Conservation (phyloP, 2,329 filamentous ascomycete genomes). For the Spiromastix sp. region DNA sequence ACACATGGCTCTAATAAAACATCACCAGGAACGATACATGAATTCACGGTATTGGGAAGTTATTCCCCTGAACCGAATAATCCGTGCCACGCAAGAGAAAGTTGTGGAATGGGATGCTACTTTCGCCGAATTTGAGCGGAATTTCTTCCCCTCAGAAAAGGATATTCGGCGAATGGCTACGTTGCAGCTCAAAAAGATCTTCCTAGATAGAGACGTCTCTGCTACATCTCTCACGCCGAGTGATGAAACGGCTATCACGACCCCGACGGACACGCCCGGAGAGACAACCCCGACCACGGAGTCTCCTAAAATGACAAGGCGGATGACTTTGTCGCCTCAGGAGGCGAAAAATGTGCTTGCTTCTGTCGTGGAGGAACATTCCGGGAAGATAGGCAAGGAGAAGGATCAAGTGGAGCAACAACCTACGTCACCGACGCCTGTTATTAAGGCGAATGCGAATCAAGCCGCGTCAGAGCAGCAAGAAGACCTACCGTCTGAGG, state of each 20-base stretch:
- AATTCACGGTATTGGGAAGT: slow-evolving; percentile 94
- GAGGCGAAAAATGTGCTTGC: slow-evolving; percentile 54
- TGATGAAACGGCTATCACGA: slow-evolving; percentile 53
- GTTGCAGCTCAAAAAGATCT: slow-evolving; percentile 87
- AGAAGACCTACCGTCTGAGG: slow-evolving; percentile 27
- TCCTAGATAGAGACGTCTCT: slow-evolving; percentile 74
- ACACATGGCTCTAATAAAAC: slow-evolving; percentile 59
- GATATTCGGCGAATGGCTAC: slow-evolving; percentile 89
- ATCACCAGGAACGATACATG: slow-evolving; percentile 83
- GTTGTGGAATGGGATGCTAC: slow-evolving; percentile 87
- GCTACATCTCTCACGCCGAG: slow-evolving; percentile 61
- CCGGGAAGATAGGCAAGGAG: slow-evolving; percentile 26
- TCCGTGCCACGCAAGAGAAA: slow-evolving; percentile 84
- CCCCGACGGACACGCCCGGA: slow-evolving; percentile 25
- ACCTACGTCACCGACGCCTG: neutral
- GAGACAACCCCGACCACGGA: slow-evolving; percentile 17
- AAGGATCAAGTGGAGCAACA: slow-evolving; percentile 4
- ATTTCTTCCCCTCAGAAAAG: slow-evolving; percentile 89
- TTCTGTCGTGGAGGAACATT: slow-evolving; percentile 56
- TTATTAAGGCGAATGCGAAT: slow-evolving; percentile 12
- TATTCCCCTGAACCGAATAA: slow-evolving; percentile 79
- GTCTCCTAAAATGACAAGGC: slow-evolving; percentile 24
- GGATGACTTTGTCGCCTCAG: slow-evolving; percentile 45
- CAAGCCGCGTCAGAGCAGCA: slow-evolving; percentile 14
- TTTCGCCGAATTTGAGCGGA: slow-evolving; percentile 82